Base-by-base conservation (phyloP, 176 grass and related monocot genomes). In the Dendrocalamus sinicus region DNA sequence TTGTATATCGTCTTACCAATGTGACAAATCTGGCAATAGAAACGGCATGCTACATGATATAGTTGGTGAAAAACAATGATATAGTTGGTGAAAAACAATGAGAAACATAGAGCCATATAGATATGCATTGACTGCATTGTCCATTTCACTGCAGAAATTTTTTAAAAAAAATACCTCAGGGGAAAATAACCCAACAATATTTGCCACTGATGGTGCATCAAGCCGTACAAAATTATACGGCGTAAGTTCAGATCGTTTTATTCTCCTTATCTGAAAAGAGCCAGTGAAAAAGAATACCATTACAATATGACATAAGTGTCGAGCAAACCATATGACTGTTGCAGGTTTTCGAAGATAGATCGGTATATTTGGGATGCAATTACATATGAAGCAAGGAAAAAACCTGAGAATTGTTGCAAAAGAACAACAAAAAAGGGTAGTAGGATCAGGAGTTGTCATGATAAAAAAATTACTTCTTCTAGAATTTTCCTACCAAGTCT, bases 201-300 rank as follows among this genome's bases (percentile, higher is more conserved):
- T 98, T 72, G 90, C 89, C 28, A 95, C 79, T 43, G 93, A 98
- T 40, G 91, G 86, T 71, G 86, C 79, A 85, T 98, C 96, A 84
- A 98, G 85, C 43, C 91, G 96, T 70, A 98, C 90, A 89, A 98
- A 95, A 77, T 98, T 98, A 84, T 94, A 98, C 12, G 90, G 91
- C 54, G 81, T 78, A 83, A 95, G 80, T 90, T 95, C 96, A 26
- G 93, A 86, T 90, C 75, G 89, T 91, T 91, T 92, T 54, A 94
- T 95, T 91, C 58, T 92, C 79, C 41, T 93, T 78, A 95, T 89
- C 96, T 98, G 86, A 71, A 86, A 80, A 77, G 70, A 24, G 0
- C 0, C 48, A 67, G 68, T 67, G 26, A 69, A 35, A 48, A 70
- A 63, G 19, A 45, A 81, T 40, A 71, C 23, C 66, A 60, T 73